These are phyloP conservation scores for Cystofilobasidium bisporidii DNA, from an alignment of 768 basidiomycete species.

Conservation along the genomic window DNA sequence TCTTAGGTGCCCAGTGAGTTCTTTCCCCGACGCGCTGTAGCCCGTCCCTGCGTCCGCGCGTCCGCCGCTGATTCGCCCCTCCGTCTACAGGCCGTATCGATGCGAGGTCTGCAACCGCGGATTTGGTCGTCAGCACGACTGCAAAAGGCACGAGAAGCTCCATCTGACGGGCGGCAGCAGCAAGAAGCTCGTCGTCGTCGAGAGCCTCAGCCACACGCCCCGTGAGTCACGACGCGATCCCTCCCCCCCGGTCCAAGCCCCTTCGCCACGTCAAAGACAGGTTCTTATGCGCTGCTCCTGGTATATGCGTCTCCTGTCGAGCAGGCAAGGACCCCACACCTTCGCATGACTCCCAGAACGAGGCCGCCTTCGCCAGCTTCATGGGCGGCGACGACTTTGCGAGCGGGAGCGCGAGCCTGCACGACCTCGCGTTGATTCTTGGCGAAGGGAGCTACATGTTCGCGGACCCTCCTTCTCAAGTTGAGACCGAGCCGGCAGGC, in stretches of 20 bases:
- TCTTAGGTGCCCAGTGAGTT: background rate
- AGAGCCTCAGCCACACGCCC: background rate
- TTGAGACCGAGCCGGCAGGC: background rate
- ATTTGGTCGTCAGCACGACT: background rate
- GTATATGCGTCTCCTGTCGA: background rate
- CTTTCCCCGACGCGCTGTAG: too few relatives aligned
- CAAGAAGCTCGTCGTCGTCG: background rate
- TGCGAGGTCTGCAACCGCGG: constrained; percentile 6
- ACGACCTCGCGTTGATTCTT: background rate
- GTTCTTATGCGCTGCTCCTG: too few relatives aligned
- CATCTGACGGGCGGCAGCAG: background rate
- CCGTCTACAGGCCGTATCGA: background rate
- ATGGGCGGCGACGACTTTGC: background rate
- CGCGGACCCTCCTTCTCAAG: background rate
- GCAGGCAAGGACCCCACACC: background rate
- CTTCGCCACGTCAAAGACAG: too few relatives aligned
- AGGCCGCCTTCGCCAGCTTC: background rate
- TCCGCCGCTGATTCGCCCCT: too few relatives aligned
- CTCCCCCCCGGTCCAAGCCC: too few relatives aligned
- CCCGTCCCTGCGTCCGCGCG: too few relatives aligned
- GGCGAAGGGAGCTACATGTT: background rate
- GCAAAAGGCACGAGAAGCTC: background rate
- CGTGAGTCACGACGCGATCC: background rate
- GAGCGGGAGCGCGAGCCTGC: background rate
- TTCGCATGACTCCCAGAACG: background rate